Conservation (phyloP, 352 stramenopile species). For the Peronosclerospora sorghi region DNA sequence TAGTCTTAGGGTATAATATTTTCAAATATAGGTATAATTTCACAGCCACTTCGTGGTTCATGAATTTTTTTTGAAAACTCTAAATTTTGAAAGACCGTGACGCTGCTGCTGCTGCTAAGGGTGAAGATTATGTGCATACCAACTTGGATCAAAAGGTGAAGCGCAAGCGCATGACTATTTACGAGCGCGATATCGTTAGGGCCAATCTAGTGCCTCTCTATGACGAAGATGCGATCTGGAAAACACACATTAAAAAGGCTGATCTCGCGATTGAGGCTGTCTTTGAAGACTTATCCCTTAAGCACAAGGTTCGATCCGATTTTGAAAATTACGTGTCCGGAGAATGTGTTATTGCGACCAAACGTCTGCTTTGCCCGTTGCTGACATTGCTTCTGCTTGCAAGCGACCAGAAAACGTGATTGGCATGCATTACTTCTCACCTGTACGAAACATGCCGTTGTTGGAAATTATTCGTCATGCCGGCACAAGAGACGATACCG, state of each 20-base stretch:
- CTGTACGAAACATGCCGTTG: slow-evolving; percentile 95
- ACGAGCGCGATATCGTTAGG: too few relatives aligned
- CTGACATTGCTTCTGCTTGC: slow-evolving; percentile 85
- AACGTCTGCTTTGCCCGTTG: slow-evolving; percentile 97
- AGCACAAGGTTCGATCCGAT: slow-evolving; percentile 92
- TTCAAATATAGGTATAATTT: too few relatives aligned
- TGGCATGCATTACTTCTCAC: slow-evolving; percentile 99
- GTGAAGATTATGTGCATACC: too few relatives aligned
- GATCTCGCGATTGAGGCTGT: slow-evolving; percentile 98
- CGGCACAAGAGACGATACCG: slow-evolving; percentile 81
- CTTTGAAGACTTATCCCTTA: slow-evolving; percentile 95
- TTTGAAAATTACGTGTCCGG: slow-evolving; percentile 88
- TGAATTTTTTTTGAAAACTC: too few relatives aligned
- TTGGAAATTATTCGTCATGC: slow-evolving; percentile 97
- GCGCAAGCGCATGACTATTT: too few relatives aligned
- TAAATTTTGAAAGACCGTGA: too few relatives aligned
- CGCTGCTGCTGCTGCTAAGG: too few relatives aligned
- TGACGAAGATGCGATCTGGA: slow-evolving; percentile 86
- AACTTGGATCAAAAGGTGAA: too few relatives aligned
- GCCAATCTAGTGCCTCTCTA: slow-evolving; percentile 88
- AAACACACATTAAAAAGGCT: slow-evolving; percentile 87
- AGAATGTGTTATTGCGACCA: slow-evolving; percentile 95
- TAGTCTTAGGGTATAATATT: too few relatives aligned
- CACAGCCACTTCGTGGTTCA: too few relatives aligned
- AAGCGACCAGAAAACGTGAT: slow-evolving; percentile 88